Evolutionary conservation across 1,284 basidiomycete species (phyloP), one percentile per base, ranked within the genome.

Genomic region (Quambalaria eucalypti): DNA sequence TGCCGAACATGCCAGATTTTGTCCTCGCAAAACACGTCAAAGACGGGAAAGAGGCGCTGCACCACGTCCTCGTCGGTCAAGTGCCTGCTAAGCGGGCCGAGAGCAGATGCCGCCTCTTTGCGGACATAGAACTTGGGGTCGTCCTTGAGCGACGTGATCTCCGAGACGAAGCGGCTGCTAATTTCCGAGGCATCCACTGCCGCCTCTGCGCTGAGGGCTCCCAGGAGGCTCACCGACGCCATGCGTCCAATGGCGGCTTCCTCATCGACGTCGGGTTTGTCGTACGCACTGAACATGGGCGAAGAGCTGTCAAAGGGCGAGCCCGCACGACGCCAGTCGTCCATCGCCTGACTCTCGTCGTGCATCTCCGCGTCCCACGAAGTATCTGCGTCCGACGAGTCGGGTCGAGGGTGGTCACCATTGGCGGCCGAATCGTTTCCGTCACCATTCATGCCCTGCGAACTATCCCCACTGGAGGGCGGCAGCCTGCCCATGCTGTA

Each of bases 221-320:
- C 89, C 77, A 96, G 88, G 55, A 97, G 78, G 71, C 88, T 91
- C 86, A 96, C 90, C 59, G 90, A 90, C 5, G 89, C 88, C 52
- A 93, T 81, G 56, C 90, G 82, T 2, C 91, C 92, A 16, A 92
- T 82, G 1, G 87, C 85, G 12, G 87, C 88, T 72, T 93, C 89
- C 49, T 81, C 78, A 25, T 75, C 70, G 23, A 64, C 53, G 31
- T 55, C 50, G 48, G 56, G 44, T 42, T 54, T 48, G 55, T 57
- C 47, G 38, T 36, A 59, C 8, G 64, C 61, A 50, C 60, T 62
- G 6, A 42, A 53, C 25, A 53, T 55, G 21, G 56, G 57, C 38
- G 48, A 52, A 44, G 42, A 48, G 29, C 31, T 38, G 19, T 49
- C 36, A 26, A 52, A 56, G 21, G 44, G 33, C 33, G 25, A 30